Evolutionary conservation across 1,284 basidiomycete species (phyloP), one percentile per base, ranked within the genome.

Genomic region (Papiliotrema laurentii): DNA sequence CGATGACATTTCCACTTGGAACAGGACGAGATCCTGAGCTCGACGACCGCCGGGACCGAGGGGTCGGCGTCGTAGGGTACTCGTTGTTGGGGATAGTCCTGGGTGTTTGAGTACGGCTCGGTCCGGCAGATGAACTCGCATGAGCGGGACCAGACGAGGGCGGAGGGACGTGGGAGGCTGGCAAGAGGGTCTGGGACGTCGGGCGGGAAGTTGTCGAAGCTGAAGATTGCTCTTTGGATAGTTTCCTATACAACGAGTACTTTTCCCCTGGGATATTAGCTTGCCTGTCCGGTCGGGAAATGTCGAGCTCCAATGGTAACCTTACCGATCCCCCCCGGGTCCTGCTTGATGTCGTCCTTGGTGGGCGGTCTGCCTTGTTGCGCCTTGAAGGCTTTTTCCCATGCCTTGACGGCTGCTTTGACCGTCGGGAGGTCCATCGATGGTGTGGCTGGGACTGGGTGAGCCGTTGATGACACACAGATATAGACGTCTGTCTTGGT

Each of bases 361-460:
- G 82, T 81, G 0, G 89, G 85, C 33, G 82, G 78, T 55, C 82
- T 78, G 30, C 78, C 80, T 67, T 89, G 73, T 3, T 68, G 62
- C 0, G 77, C 71, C 53, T 78, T 82, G 73, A 92, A 93, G 5
- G 77, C 75, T 58, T 83, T 83, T 64, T 92, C 89, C 86, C 89
- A 93, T 30, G 77, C 56, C 69, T 92, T 92, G 59, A 93, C 84
- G 58, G 87, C 81, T 46, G 84, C 77, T 31, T 84, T 83, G 42
- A 90, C 75, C 24, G 76, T 63, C 13, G 79, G 45, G 19, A 75
- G 59, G 21, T 69, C 63, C 64, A 66, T 63, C 30, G 14, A 43
- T 30, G 10, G 25, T 42, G 16, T 28, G 13, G 11, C n/a, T 19
- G 22, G n/a, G n/a, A n/a, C n/a, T n/a, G n/a, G n/a, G n/a, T 31